Evolutionary conservation across 2,329 filamentous ascomycete species (phyloP), one percentile per base, ranked within the genome.

Genomic region (Penicillium sp.): DNA sequence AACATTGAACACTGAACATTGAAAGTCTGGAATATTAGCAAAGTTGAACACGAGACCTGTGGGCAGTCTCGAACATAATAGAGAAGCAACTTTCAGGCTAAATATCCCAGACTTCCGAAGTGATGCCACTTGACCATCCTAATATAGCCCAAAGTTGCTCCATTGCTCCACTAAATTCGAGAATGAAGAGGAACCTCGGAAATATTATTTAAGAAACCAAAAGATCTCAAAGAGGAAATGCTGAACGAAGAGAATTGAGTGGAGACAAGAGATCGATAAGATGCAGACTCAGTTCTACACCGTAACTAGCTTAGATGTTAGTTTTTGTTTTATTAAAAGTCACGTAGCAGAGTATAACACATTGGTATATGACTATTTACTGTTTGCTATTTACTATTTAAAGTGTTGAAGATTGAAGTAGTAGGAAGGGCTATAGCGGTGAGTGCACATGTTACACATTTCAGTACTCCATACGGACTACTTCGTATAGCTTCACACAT

Each of bases 271-370:
- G 49, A 53, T 53, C 55, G 55, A 57, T 57, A 57, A 57, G 53
- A 55, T 55, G 49, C 49, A 51, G 55, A 57, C 55, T 57, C 42
- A 57, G 35, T 57, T 57, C 42, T 57, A 57, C 55, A 57, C 49
- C 42, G 55, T 57, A 53, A 48, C 33, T 49, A 53, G 54, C 33
- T 49, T 41, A 13, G 35, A 39, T 39, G 35, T 39, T 25, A 9
- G 4, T 17, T 15, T 15, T 27, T 21, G 7, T 13, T 15, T 13
- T 15, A 3, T 12, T 8, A 41, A 27, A 49, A 35, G 36, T n/a
- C 36, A 51, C 49, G n/a, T 41, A 42, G 27, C 36, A 17, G 12
- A 10, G 29, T 23, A 15, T 9, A 42, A 27, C 23, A n/a, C 17
- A n/a, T 10, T n/a, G 6, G 9, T 2, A 7, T 39, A 19, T n/a